Evolutionary conservation across 768 basidiomycete genomes (phyloP).

Genomic region (Podaxis pistillaris): DNA sequence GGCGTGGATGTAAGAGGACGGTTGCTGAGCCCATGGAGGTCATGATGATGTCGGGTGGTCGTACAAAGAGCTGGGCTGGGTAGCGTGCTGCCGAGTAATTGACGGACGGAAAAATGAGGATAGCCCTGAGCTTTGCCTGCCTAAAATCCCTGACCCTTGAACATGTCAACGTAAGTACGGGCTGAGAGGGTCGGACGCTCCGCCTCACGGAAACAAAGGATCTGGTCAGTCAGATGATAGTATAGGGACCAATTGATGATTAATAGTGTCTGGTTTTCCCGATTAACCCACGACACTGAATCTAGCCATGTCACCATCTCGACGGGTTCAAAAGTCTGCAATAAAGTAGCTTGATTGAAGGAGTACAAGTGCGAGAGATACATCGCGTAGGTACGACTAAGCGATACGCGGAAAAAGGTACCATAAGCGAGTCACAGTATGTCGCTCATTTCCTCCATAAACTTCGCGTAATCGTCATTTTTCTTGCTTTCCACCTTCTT

Average conservation of each 20-base stretch:
- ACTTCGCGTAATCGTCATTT: constrained; percentile 74
- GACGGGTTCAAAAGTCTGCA: neutral
- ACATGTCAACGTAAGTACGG: neutral
- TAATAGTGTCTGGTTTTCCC: neutral
- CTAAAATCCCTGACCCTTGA: neutral
- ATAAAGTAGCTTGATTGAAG: neutral
- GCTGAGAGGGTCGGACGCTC: neutral
- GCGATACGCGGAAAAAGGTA: neutral
- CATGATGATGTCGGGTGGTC: constrained; percentile 21
- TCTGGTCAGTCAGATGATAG: neutral
- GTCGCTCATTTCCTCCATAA: constrained; percentile 74
- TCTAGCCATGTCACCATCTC: neutral
- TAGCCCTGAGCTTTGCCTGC: neutral
- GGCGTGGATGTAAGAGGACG: constrained; percentile 65
- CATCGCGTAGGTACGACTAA: constrained; percentile 11
- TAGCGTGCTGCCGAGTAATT: neutral
- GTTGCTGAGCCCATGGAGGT: constrained; percentile 26
- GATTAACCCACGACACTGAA: neutral
- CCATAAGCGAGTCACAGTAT: constrained; percentile 41
- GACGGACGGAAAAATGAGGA: neutral
- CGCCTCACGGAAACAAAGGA: neutral
- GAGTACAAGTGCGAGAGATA: neutral
- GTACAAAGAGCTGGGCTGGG: neutral
- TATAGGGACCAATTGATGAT: neutral
- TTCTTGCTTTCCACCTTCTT: constrained; percentile 33